Base-by-base conservation (phyloP, 2,329 filamentous ascomycete species). In the Achaetomium macrosporum region DNA sequence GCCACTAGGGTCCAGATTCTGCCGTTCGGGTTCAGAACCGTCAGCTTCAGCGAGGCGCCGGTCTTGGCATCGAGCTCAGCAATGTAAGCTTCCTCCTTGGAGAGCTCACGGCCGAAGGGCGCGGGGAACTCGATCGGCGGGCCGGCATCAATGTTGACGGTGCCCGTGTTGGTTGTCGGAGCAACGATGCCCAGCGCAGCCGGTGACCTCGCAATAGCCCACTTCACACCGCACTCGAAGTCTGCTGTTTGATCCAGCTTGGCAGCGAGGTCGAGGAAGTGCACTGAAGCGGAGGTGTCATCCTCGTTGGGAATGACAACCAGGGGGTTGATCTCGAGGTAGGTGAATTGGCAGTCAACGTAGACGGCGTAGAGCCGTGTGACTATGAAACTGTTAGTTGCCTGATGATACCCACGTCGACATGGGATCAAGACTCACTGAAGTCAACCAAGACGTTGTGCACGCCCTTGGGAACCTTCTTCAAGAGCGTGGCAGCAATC, bases 401-500 rank as follows among this genome's bases (percentile, higher is more conserved):
- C 42, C 39, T 17, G 8, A 31, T 19, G 9, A 41, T 16, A 17
- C 13, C 35, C 9, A 8, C 35, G 3, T 15, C 15, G 10, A 5
- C 10, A 10, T 2, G 13, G 25, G 15, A 9, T 29, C 13, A 6
- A 43, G 33, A 56, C 60, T 54, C 53, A 63, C 61, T 99, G 82
- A 99, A 99, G 82, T 99, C 93, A 59, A 99, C 88, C 56, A 99
- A 84, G 68, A 99, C 93, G 69, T 96, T 96, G 83, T 99, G 93
- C 48, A 99, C 81, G 71, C 92, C 92, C 76, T 89, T 77, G 66
- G 93, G 93, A 43, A 99, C 90, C 74, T 99, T 93, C 75, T 85
- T 91, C 70, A 99, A 79, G 58, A 99, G 84, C 55, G 83, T 78
- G 50, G 79, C 71, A 54, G 93, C 93, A 66, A 99, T 93, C 74